Evolutionary conservation across 805 yeast genomes (phyloP).

Genomic region (Wickerhamiella sergipiensis): DNA sequence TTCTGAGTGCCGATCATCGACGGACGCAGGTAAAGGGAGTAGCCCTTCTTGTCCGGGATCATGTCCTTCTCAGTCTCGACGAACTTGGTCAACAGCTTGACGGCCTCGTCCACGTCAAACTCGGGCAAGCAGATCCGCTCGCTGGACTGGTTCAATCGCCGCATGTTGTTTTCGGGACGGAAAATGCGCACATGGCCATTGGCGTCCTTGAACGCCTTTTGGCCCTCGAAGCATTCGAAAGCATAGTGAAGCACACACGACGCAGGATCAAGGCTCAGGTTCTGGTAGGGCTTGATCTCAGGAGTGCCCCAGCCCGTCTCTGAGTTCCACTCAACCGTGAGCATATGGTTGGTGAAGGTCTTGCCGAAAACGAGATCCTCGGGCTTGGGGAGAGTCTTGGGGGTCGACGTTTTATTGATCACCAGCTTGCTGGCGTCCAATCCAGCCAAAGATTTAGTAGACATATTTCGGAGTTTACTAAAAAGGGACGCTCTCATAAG

Average conservation of each 20-base stretch:
- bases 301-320: slow-evolving; percentile 82
- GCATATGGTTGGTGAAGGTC: slow-evolving; percentile 77
- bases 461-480: not conserved
- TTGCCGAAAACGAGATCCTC: slow-evolving; percentile 58
- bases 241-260: slow-evolving; percentile 88
- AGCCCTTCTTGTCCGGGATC: slow-evolving; percentile 78
- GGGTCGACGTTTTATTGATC: slow-evolving; percentile 34
- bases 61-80: slow-evolving; percentile 60
- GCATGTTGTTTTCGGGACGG: slow-evolving; percentile 88
- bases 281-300: slow-evolving; percentile 72
- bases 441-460: slow-evolving; percentile 22
- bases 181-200: slow-evolving; percentile 60
- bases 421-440: slow-evolving; percentile 43
- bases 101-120: slow-evolving; percentile 66
- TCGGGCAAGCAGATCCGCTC: slow-evolving; percentile 79
- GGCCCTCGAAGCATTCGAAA: slow-evolving; percentile 89
- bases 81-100: slow-evolving; percentile 62
- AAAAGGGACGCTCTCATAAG: not conserved
- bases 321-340: slow-evolving; percentile 70
- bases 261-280: slow-evolving; percentile 69
- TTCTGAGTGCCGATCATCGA: slow-evolving; percentile 88
- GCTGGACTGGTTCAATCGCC: slow-evolving; percentile 78
- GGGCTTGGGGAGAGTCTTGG: slow-evolving; percentile 44
- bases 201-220: slow-evolving; percentile 69
- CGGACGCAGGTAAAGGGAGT: slow-evolving; percentile 86